Base-by-base conservation (phyloP, 139 green algal genomes). In the Ettlia oleoabundans region DNA sequence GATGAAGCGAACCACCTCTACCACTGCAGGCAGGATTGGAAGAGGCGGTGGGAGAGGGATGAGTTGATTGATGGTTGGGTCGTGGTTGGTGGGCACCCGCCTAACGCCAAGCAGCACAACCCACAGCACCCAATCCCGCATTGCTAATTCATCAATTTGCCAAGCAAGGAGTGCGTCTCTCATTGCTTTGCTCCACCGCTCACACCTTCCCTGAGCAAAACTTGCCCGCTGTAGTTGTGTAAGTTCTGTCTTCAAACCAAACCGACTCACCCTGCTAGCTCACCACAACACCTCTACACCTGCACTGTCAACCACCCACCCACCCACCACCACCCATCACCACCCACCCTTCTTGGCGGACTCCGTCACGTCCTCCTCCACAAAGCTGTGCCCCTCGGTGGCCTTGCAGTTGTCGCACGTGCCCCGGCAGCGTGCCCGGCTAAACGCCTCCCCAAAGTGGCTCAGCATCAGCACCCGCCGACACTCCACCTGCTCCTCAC, bases 381-480 rank as follows among this genome's bases (percentile, higher is more conserved):
- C 73, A 58, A 85, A 83, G 26, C 21, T 22, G 47, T 72, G 65
- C 30, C 55, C 81, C 71, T 52, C 68, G 40, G 76, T 84, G 67
- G 37, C 22, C 4, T 42, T 8, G 89, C 94, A 97, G 37, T 93
- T 91, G 88, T 98, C 94, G 83, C 94, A 98, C 15, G 89, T 94
- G 71, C 75, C 71, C 1, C 64, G 42, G 89, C 94, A 98, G 32
- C 86, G 55, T n/a, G 28, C 22, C 9, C 67, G 79, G 6, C 52
- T 80, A 80, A 96, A 97, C n/a, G 33, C 21, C 87, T 98, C 94
- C 1, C 90, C 93, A 90, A 98, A 98, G 84, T 97, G 90, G n/a
- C 83, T 61, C 86, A 98, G 91, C 79, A 97, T 84, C 79, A 95
- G 84, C 74, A 92, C 85, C 33, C 95, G 87, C 9, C 95, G 86